Evolutionary conservation across 192 early-diverging fungal genomes (phyloP).

Genomic region (Coemansia sp.): DNA sequence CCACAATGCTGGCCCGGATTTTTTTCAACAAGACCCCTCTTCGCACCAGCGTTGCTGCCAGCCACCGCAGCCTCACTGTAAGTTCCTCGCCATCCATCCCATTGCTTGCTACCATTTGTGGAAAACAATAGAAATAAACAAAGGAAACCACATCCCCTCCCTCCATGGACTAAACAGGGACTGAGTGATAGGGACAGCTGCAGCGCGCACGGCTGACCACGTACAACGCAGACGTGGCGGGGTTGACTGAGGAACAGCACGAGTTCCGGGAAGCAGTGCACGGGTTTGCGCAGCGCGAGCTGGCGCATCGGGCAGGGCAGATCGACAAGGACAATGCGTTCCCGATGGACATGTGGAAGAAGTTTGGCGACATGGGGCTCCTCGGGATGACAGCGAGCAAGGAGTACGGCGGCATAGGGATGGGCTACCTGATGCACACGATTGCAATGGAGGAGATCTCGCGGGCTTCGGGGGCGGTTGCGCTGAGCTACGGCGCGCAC

Average conservation of each 20-base stretch:
- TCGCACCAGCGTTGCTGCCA: neutral
- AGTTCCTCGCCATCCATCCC: neutral
- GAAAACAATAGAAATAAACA: neutral
- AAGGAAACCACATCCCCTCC: too few relatives aligned
- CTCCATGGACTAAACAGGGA: too few relatives aligned
- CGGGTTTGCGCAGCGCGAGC: constrained; percentile 78
- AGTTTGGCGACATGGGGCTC: constrained; percentile 95
- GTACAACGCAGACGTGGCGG: constrained; percentile 77
- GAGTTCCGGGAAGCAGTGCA: constrained; percentile 77
- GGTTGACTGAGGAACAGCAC: constrained; percentile 70
- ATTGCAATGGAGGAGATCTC: constrained; percentile 94
- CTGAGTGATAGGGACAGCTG: neutral
- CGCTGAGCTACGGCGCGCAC: constrained; percentile 92
- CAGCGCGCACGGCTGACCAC: constrained; percentile 38
- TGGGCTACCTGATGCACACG: constrained; percentile 91
- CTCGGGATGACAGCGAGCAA: constrained; percentile 88
- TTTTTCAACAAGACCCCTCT: constrained; percentile 2
- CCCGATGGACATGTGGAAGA: constrained; percentile 97
- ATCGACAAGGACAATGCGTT: constrained; percentile 90
- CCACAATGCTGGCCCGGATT: constrained; percentile 9
- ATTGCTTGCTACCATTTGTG: neutral
- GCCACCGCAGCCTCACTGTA: neutral
- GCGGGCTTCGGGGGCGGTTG: constrained; percentile 86
- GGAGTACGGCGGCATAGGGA: constrained; percentile 83
- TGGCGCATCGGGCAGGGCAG: constrained; percentile 74